Evolutionary conservation across 192 early-diverging fungal species (phyloP).

Genomic region (Coemansia interrupta): DNA sequence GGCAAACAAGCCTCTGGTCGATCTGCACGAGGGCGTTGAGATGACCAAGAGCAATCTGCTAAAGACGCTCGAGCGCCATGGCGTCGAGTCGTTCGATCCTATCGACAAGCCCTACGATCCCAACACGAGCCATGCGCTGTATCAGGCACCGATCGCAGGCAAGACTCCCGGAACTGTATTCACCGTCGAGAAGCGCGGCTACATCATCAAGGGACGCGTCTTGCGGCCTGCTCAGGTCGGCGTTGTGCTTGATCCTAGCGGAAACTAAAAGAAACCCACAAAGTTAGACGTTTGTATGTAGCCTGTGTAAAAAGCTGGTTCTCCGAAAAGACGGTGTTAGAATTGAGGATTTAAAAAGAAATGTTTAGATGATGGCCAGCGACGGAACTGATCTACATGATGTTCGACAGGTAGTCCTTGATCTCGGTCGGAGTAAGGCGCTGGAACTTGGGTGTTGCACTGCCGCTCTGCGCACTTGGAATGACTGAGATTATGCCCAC

Average conservation of each 20-base stretch:
- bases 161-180: conserved; percentile 88
- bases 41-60: conserved; percentile 86
- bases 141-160: conserved; percentile 82
- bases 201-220: conserved; percentile 85
- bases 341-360: not conserved
- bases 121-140: conserved; percentile 91
- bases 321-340: not conserved
- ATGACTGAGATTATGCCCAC: conserved; percentile 78
- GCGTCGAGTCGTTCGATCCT: conserved; percentile 77
- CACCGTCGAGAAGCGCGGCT: conserved; percentile 91
- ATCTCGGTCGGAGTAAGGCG: conserved; percentile 79
- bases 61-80: conserved; percentile 81
- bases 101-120: conserved; percentile 90
- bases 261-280: conserved; percentile 19
- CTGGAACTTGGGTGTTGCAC: conserved; percentile 71
- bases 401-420: conserved; percentile 97
- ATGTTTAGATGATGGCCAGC: not conserved
- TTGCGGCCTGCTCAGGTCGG: conserved; percentile 94
- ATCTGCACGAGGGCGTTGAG: conserved; percentile 82
- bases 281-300: not conserved
- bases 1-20: conserved; percentile 61
- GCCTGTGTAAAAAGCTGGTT: not conserved
- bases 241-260: conserved; percentile 68
- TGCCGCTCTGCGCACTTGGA: conserved; percentile 47
- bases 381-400: conserved; percentile 37